These are phyloP conservation scores for Taphrina flavorubra DNA, from an alignment of 1,139 yeast genomes.

Conservation along the genomic window DNA sequence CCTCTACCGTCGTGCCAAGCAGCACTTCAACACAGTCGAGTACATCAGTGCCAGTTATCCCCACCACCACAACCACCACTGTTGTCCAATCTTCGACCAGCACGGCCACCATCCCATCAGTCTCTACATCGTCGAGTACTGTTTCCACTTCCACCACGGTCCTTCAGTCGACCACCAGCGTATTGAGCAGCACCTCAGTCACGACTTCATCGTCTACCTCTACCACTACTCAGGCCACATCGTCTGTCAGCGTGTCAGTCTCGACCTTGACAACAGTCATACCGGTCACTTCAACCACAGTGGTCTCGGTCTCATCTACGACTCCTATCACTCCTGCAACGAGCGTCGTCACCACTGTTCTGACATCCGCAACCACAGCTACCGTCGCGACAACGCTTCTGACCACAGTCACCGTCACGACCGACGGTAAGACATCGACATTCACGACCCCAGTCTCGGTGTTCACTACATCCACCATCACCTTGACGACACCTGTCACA, in stretches of 20 bases:
- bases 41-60: neutral
- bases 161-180: neutral
- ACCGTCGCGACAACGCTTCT: neutral
- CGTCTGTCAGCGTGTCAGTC: neutral
- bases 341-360: neutral
- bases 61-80: neutral
- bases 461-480: conserved; percentile 4
- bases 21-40: neutral
- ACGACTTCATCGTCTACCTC: neutral
- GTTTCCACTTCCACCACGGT: neutral
- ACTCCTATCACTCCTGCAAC: conserved; percentile 1
- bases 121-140: neutral
- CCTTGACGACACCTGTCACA: neutral
- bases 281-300: neutral
- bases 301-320: neutral
- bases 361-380: conserved; percentile 11
- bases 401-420: neutral
- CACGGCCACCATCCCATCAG: neutral
- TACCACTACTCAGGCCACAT: neutral
- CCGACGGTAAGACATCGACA: neutral
- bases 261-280: conserved; percentile 1
- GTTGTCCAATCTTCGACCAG: neutral
- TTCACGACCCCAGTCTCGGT: conserved; percentile 15
- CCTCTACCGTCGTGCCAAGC: conserved; percentile 4
- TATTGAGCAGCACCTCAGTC: neutral